A percentile compares a stretch with the other conserved stretches of the same genome.
phyloP scores from a whole-genome alignment of 805 yeast species.

The Pichia phayaonensis region DNA sequence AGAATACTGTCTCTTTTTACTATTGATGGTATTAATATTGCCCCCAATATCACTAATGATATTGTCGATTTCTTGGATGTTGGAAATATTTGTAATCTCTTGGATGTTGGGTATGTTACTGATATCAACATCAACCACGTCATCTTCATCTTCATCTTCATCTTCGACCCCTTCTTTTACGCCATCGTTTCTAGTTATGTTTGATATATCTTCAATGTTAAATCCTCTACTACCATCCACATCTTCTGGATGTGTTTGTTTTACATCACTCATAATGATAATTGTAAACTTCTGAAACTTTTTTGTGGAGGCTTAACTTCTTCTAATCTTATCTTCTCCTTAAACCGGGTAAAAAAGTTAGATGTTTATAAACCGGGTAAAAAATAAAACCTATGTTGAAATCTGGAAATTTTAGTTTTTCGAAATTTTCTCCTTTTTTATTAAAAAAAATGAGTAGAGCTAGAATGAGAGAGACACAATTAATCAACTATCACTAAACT shows the following conservation, averaged over 20 bases:
- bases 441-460: no score
- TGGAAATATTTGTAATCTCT: not conserved
- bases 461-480: no score
- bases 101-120: not conserved
- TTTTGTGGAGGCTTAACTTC: not conserved
- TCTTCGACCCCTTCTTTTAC: not conserved
- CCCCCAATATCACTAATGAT: not conserved
- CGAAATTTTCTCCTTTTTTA: no score
- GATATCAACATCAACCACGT: not conserved
- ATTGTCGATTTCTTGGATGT: conserved; percentile 1
- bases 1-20: conserved; percentile 23
- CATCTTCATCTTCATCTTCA: not conserved
- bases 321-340: not conserved
- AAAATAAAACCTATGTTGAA: not conserved
- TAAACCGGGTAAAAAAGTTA: not conserved
- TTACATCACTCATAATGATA: not conserved
- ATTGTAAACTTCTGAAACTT: not conserved
- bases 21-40: not conserved
- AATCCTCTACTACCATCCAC: not conserved
- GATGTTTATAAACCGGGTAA: not conserved
- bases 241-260: not conserved
- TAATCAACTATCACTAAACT: not conserved
- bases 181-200: not conserved
- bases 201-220: not conserved
- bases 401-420: no score